Evolutionary conservation across 2,329 filamentous ascomycete species (phyloP).

Genomic region (Colletotrichum australisinense): DNA sequence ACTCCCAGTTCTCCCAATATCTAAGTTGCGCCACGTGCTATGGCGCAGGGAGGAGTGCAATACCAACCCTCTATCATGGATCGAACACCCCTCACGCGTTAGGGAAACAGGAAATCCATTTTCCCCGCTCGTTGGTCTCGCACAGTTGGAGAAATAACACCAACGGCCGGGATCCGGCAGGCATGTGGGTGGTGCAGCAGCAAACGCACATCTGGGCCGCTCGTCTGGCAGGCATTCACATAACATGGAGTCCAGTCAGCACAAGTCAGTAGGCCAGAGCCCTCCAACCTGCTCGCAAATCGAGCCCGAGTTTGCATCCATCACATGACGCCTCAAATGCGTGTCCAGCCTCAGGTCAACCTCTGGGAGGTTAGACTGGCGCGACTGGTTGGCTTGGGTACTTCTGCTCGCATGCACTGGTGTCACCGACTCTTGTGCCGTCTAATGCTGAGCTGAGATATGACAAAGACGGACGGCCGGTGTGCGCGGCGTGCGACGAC

Average conservation of each 20-base stretch:
- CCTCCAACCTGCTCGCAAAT: neutral
- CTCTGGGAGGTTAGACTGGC: neutral
- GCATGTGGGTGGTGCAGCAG: neutral
- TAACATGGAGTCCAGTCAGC: neutral
- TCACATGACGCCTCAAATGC: slow-evolving; percentile 2
- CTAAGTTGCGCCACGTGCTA: slow-evolving; percentile 2
- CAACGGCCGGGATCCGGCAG: slow-evolving; percentile 3
- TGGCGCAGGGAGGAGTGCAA: neutral
- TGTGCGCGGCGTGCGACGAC: slow-evolving; percentile 1
- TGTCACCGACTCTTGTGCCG: neutral
- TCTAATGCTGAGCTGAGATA: neutral
- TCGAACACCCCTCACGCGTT: neutral
- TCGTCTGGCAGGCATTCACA: neutral
- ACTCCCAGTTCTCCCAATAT: neutral
- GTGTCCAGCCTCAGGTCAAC: neutral
- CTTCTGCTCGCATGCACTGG: slow-evolving; percentile 4
- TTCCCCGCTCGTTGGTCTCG: neutral
- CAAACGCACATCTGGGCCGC: neutral
- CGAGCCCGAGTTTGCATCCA: slow-evolving; percentile 5
- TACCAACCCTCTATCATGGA: neutral
- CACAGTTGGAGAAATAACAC: neutral
- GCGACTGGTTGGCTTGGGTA: neutral
- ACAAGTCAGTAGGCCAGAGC: neutral
- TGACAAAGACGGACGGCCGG: neutral
- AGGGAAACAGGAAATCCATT: neutral